Evolutionary conservation across 2,329 filamentous ascomycete species (phyloP), one percentile per base, ranked within the genome.

Genomic region (Penicillium sp.): DNA sequence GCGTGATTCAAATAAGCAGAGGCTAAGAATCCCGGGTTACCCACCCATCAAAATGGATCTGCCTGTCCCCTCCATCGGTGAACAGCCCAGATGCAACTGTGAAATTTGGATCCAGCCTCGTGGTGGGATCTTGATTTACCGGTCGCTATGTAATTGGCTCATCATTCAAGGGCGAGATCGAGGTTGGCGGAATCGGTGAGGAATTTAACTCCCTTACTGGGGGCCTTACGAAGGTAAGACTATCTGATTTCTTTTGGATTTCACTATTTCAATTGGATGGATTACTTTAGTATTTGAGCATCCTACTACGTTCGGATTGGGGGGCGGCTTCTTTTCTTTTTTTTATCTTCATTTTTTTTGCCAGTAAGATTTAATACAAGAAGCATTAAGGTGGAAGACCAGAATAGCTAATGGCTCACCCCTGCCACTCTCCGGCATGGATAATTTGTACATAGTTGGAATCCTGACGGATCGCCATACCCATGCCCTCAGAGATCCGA

Each of bases 151-250:
- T 57, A 34, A 55, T 58, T 58, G 47, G 55, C 31, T 45, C 37
- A 16, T 58, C 56, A 52, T 55, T 58, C 54, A 54, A 56, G 59
- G 59, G 54, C 44, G 46, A 42, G 48, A 58, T 58, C 55, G 45
- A 28, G 26, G 47, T 28, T 28, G 13, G 44, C 16, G 23, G n/a
- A 10, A 33, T 45, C 16, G 14, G 28, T 52, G 21, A 16, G 18
- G 28, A 31, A 33, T 45, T 39, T 43, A 6, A 14, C 39, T 43
- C 28, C 48, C 40, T 42, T 48, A 26, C 40, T 45, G 31, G 23
- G 39, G 26, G 24, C 33, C 16, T 36, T 44, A 28, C 23, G 7
- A n/a, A 8, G 37, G 19, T 23, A 16, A 28, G 9, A 6, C n/a
- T 43, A 43, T 43, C 39, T 43, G 39, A 43, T 43, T 26, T 28